Percentiles rank a stretch among this genome's conserved stretches.
Evolutionary conservation across 352 stramenopile species (phyloP).

Genomic region (Globisporangium perplexum): DNA sequence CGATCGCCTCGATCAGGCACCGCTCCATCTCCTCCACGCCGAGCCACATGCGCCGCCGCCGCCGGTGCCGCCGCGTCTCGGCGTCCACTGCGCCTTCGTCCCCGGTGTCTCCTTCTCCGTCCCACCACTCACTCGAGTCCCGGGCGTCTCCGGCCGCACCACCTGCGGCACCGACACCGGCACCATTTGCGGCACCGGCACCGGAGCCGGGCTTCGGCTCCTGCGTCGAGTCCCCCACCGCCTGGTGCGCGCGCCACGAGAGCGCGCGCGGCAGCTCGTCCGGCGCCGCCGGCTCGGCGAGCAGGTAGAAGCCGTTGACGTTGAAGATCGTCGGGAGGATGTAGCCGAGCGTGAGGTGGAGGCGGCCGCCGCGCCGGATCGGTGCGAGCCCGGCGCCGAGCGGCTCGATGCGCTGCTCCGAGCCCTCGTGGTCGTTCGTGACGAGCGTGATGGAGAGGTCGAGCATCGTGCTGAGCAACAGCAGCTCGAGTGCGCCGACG

Average conservation of each 20-base stretch:
- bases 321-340: slow-evolving; percentile 64
- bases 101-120: not conserved
- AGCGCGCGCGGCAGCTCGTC: not conserved
- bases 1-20: slow-evolving; percentile 53
- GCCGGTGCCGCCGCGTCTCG: slow-evolving; percentile 11
- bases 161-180: too few relatives aligned
- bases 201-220: not conserved
- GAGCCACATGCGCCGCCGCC: slow-evolving; percentile 49
- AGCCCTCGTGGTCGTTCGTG: slow-evolving; percentile 77
- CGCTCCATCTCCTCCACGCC: slow-evolving; percentile 75
- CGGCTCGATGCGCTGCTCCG: slow-evolving; percentile 54
- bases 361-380: slow-evolving; percentile 43
- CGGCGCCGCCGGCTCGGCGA: slow-evolving; percentile 27
- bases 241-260: not conserved
- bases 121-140: not conserved
- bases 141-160: not conserved
- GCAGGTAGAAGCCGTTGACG: slow-evolving; percentile 63
- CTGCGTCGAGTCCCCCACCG: slow-evolving; percentile 6
- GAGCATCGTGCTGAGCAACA: slow-evolving; percentile 69
- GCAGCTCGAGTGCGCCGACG: slow-evolving; percentile 60
- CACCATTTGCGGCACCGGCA: not conserved
- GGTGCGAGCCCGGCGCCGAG: slow-evolving; percentile 30
- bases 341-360: slow-evolving; percentile 64
- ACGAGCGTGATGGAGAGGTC: slow-evolving; percentile 68
- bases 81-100: not conserved